Conservation (phyloP, 2,329 filamentous ascomycete species). For the Calonectria pseudoturangicola region DNA sequence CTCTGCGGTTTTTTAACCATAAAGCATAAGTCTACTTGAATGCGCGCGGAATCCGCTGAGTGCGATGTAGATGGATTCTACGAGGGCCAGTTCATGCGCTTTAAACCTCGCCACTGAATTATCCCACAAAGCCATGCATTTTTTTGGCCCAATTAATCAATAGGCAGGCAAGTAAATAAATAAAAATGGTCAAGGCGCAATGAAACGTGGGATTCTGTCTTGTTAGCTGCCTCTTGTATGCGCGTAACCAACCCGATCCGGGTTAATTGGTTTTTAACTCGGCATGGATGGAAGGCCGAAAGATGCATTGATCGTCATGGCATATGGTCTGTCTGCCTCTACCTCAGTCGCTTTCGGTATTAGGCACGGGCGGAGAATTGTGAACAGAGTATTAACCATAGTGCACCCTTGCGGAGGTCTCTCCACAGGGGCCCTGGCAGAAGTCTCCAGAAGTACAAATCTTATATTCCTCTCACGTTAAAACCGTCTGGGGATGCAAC, state of each 20-base stretch:
- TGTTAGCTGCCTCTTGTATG: neutral
- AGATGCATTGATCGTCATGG: conserved; percentile 19
- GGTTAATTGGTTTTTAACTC: neutral
- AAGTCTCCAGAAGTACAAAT: neutral
- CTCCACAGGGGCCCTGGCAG: neutral
- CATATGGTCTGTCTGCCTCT: neutral
- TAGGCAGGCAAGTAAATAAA: too few relatives aligned
- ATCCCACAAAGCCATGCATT: neutral
- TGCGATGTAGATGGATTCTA: neutral
- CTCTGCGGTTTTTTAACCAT: conserved; percentile 9
- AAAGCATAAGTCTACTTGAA: conserved; percentile 11
- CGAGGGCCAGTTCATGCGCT: neutral
- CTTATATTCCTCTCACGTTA: neutral
- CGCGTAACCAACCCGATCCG: neutral
- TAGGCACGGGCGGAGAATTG: neutral
- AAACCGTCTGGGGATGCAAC: neutral
- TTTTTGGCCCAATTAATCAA: neutral
- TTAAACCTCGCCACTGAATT: neutral
- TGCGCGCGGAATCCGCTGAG: neutral
- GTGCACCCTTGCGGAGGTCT: neutral
- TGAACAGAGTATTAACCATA: neutral
- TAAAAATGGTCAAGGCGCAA: neutral
- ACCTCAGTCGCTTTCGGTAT: neutral
- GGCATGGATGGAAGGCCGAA: neutral
- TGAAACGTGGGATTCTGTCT: conserved; percentile 3